Evolutionary conservation across 257 asterid genomes (phyloP), one percentile per base, ranked within the genome.

Genomic region (Henckelia pumila): DNA sequence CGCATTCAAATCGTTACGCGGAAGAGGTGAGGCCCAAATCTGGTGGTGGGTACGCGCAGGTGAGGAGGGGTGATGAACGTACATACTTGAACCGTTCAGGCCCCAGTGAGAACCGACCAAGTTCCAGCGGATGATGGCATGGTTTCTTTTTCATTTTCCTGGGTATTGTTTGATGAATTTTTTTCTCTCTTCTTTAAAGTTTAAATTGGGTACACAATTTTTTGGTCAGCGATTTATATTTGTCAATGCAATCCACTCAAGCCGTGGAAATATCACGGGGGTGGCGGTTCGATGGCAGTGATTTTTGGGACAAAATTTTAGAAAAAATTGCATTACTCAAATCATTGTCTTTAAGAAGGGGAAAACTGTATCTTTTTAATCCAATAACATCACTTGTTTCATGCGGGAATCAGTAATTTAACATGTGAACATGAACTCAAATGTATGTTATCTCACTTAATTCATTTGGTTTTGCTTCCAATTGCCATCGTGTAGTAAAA

Each of bases 1-100:
- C 69, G 25, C 79, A 82, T 23, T 78, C 68, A 8, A 78, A 68
- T 33, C 25, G 59, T 6, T 71, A 44, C 19, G 80, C 70, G 32
- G 86, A 82, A 65, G 81, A 88, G 19, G 75, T 82, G 61, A 85
- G 92, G 70, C 92, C 90, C 20, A 85, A 83, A 80, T 88, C 92
- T 32, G 95, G 95, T 23, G 87, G 90, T n/a, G 92, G 86, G 62
- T 70, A 85, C 75, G 89, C 76, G 57, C 75, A 78, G 73, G 62
- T 66, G 74, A 79, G 79, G 73, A 73, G 80, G 63, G 87, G 73
- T 49, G 82, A 73, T 56, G 90, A 80, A 57, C 73, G 62, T n/a
- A 66, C 76, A 73, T 83, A 81, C 73, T 70, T 77, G 69, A 80
- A 67, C 68, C 78, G 92, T 33, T 88, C 92, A 20, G 78, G 81